A percentile compares a stretch with the other conserved stretches of the same genome.
These are phyloP conservation scores for Tillandsia leiboldiana DNA, from an alignment of 176 grass and related monocot species.

Conservation along the genomic window DNA sequence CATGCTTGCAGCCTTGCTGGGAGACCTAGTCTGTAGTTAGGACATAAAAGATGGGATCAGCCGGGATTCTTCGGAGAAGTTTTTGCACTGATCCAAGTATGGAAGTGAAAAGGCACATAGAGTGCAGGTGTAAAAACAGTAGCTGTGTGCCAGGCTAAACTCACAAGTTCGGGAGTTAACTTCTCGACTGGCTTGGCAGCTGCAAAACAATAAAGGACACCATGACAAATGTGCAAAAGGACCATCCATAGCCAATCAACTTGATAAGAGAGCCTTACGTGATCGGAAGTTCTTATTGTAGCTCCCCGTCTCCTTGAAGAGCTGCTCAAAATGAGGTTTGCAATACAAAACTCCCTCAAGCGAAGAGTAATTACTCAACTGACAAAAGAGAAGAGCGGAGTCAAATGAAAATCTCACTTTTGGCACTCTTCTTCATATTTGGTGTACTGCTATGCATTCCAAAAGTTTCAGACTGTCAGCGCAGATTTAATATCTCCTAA, in stretches of 20 bases:
- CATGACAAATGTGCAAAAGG: neutral
- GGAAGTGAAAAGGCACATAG: too few species aligned
- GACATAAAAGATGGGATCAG: neutral
- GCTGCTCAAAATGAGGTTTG: slow-evolving; percentile 89
- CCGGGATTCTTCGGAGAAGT: neutral
- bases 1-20: slow-evolving; percentile 86
- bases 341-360: slow-evolving; percentile 82
- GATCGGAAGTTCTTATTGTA: slow-evolving; percentile 86
- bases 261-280: slow-evolving; percentile 14
- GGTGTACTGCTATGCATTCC: too few species aligned
- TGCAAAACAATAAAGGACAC: slow-evolving; percentile 28
- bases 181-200: slow-evolving; percentile 53
- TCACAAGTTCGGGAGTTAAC: slow-evolving; percentile 54
- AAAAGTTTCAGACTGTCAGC: too few species aligned
- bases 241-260: neutral
- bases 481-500: too few species aligned
- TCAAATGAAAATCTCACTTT: neutral
- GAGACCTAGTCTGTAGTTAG: slow-evolving; percentile 56
- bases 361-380: slow-evolving; percentile 83
- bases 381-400: slow-evolving; percentile 4
- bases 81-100: too few species aligned
- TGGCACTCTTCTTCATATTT: neutral
- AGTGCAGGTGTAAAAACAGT: neutral
- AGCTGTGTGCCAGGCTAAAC: neutral
- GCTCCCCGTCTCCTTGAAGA: slow-evolving; percentile 79